phyloP scores from a whole-genome alignment of 441 rosid species.

The Theobroma grandiflorum region DNA sequence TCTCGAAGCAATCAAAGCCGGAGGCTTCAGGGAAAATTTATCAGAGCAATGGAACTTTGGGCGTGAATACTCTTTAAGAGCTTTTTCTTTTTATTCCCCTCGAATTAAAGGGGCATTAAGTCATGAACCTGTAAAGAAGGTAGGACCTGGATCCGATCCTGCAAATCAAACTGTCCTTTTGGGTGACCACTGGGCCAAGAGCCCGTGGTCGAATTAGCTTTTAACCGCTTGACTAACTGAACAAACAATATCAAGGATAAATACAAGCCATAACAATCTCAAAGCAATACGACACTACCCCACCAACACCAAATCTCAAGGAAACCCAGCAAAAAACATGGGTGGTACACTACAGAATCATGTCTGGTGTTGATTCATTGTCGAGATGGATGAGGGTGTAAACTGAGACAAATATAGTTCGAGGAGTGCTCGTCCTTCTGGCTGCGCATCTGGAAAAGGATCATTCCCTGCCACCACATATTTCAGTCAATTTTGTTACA shows the following conservation, averaged over 20 bases:
- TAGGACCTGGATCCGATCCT: background rate
- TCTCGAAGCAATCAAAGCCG: too few relatives aligned
- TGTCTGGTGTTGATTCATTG: background rate
- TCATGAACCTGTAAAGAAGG: background rate
- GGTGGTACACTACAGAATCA: background rate
- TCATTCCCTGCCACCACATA: constrained; percentile 32
- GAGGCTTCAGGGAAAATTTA: too few relatives aligned
- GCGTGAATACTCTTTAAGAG: background rate
- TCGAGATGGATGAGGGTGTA: constrained; percentile 22
- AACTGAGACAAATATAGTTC: constrained; percentile 35
- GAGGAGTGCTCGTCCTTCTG: constrained; percentile 30
- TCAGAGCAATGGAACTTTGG: background rate
- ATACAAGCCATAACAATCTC: background rate
- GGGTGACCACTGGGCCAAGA: background rate
- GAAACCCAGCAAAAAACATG: background rate
- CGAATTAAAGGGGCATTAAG: background rate
- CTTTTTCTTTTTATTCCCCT: background rate
- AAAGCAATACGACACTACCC: background rate
- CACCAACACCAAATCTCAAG: background rate
- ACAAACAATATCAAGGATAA: background rate
- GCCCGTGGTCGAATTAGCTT: background rate
- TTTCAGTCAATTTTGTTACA: background rate
- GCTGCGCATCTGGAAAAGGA: constrained; percentile 6
- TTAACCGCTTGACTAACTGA: background rate
- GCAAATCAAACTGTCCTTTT: background rate